Base-by-base conservation (phyloP, 2,329 filamentous ascomycete genomes). In the Exophiala spinifera region DNA sequence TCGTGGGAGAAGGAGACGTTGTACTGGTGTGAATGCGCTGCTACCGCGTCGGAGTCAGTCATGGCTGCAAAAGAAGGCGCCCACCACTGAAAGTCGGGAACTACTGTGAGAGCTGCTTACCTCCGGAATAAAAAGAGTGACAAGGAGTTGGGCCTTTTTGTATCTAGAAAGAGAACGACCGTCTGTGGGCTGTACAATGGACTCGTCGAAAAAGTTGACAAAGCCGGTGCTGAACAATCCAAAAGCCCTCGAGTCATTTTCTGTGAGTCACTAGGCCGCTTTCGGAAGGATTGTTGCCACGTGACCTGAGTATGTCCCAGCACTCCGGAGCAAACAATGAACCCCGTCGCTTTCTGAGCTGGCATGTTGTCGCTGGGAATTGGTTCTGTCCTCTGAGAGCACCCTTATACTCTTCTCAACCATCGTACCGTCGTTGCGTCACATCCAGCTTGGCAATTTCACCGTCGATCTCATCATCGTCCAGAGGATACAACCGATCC, bases 401-500 rank as follows among this genome's bases (percentile, higher is more conserved):
- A 31, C 8, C 28, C 43, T 25, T 7, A 21, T 4, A 28, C 13
- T 28, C 23, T 36, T 19, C n/a, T 42, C 43, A 48, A 11, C 48
- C 53, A 37, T 56, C 56, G 48, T 59, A 60, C 25, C 54, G 44
- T 39, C 51, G 53, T 31, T 53, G 54, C 14, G 51, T 55, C 4
- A 46, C 40, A 50, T 60, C 51, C 15, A 40, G 19, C 21, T 28
- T 40, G 14, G 34, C 49, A 21, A 54, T 25, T 17, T 61, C 60
- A 28, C 10, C 36, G 4, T 31, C 28, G 11, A 31, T 31, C 11
- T 60, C 56, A 55, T 63, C 62, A 31, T 61, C 62, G 34, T 61
- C 62, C 55, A 64, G 53, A 25, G 51, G 57, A 44, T 64, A 64
- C 17, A 64, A 47, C 1, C 61, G 58, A 52, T 64, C 62, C 31